These are phyloP conservation scores for Fraxinus xanthoxyloides DNA, from an alignment of 305 asterid species.

Conservation along the genomic window DNA sequence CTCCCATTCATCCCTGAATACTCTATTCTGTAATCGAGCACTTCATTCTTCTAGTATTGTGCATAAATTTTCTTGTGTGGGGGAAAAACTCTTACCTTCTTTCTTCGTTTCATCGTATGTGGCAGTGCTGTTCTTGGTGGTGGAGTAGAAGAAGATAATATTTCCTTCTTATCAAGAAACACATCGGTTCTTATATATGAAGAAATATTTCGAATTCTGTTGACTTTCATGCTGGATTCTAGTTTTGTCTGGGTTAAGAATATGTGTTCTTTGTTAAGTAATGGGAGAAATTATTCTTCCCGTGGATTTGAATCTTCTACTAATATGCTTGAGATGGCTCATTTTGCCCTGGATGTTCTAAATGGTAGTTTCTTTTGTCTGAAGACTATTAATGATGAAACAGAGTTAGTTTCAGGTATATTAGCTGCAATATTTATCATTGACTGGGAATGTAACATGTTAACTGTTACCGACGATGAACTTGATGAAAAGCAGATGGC, in stretches of 20 bases:
- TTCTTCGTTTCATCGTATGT: conserved; percentile 28
- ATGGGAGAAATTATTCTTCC: conserved; percentile 34
- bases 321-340: conserved; percentile 55
- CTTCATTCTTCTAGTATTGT: background rate
- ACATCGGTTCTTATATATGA: conserved; percentile 49
- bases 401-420: conserved; percentile 58
- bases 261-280: conserved; percentile 45
- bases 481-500: conserved; percentile 43
- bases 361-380: conserved; percentile 66
- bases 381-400: conserved; percentile 49
- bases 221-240: conserved; percentile 62
- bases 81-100: conserved; percentile 17
- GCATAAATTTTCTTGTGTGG: conserved; percentile 5
- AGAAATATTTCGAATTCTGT: conserved; percentile 59
- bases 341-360: conserved; percentile 75
- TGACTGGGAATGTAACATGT: conserved; percentile 80
- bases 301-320: conserved; percentile 40
- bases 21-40: background rate
- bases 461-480: conserved; percentile 37
- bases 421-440: conserved; percentile 63
- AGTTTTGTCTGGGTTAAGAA: conserved; percentile 75
- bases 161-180: conserved; percentile 53
- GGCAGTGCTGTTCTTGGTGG: conserved; percentile 94
- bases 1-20: conserved; percentile 14
- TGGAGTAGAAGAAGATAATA: conserved; percentile 51